Evolutionary conservation across 441 rosid species (phyloP), one percentile per base, ranked within the genome.

Genomic region (Monsonia emarginata): DNA sequence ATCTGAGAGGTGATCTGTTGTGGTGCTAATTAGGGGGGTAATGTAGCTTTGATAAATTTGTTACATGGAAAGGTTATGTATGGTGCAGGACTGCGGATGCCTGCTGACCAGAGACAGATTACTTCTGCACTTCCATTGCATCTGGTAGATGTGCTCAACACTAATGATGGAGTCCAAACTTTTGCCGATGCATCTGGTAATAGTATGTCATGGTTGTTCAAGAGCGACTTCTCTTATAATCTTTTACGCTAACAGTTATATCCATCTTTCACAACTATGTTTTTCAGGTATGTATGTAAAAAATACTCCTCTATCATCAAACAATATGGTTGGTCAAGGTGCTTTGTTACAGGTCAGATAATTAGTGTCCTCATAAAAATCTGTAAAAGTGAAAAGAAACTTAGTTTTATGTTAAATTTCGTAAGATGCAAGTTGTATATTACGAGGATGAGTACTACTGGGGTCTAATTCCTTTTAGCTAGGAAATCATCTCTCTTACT

Each of bases 121-220:
- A 81, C 88, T 64, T 78, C 90, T 69, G 75, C 89, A 64, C 96
- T 91, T 77, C 99, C 99, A 36, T 69, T 82, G 73, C 97, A 89
- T 84, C 80, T 95, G 60, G 87, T 82, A 21, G 97, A 87, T 69
- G 86, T 89, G 72, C 82, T 91, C 61, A 69, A 81, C 69, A 76
- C 72, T 46, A 75, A 71, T 26, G 91, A 88, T 64, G 90, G 88
- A 73, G 74, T 79, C 78, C 91, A 75, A 70, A 65, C 48, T 42
- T 69, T 90, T 76, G 64, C 83, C 40, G 91, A 90, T 79, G 28
- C 80, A 65, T 80, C 90, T 56, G 88, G 87, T 88, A 81, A 69
- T 56, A 65, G 19, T 77, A 11, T 32, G 8, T 64, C 22, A 27
- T 30, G 66, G 40, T 65, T 69, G 18, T 34, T 46, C 32, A 48